Conservation (phyloP, 805 yeast species). For the Metschnikowia borealis region DNA sequence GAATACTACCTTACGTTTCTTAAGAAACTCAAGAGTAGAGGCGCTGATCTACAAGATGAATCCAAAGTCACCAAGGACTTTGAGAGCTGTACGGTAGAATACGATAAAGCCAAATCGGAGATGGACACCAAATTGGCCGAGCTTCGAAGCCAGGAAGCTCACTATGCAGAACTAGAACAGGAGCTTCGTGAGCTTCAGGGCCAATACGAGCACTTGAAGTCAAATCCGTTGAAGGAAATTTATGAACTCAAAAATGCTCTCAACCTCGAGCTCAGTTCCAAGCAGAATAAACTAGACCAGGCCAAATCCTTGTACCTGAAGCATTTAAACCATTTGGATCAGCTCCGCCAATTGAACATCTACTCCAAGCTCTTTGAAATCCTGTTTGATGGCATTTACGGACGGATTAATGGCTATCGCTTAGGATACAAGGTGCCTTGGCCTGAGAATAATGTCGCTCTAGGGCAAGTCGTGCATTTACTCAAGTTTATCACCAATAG, state of each 20-base stretch:
- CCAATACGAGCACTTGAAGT: conserved; percentile 33
- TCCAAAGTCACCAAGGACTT: not conserved
- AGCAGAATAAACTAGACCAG: conserved; percentile 55
- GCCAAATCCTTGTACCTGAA: conserved; percentile 59
- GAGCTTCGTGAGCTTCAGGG: conserved; percentile 45
- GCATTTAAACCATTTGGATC: conserved; percentile 63
- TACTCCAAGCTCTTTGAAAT: conserved; percentile 81
- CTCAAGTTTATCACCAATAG: conserved; percentile 60
- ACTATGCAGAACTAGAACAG: conserved; percentile 42
- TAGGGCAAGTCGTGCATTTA: conserved; percentile 77
- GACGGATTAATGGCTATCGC: conserved; percentile 80
- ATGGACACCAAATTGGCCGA: conserved; percentile 34
- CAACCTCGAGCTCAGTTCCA: conserved; percentile 49
- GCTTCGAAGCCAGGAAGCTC: conserved; percentile 37
- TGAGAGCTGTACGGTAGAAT: conserved; percentile 8
- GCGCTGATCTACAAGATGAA: conserved; percentile 21
- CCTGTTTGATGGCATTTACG: conserved; percentile 65
- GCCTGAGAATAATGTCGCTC: conserved; percentile 88
- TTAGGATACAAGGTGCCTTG: conserved; percentile 79
- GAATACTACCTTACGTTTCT: conserved; percentile 74
- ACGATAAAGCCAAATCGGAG: conserved; percentile 25
- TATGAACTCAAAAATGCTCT: conserved; percentile 50
- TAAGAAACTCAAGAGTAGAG: conserved; percentile 52
- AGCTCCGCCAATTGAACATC: conserved; percentile 71
- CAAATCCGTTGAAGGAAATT: conserved; percentile 43